Evolutionary conservation across 148 eudicot species (phyloP).

Genomic region (Dianthus caryophyllus): DNA sequence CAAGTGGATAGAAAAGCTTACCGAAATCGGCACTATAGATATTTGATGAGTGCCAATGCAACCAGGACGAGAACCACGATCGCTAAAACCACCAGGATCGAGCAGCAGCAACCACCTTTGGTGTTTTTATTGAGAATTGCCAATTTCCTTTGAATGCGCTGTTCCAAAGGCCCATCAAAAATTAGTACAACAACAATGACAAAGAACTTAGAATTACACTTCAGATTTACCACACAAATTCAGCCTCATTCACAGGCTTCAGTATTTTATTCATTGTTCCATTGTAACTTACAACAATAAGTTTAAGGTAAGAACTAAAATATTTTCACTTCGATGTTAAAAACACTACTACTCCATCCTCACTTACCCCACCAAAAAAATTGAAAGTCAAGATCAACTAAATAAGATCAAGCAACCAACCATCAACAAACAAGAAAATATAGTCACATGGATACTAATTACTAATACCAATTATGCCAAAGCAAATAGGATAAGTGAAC

Average conservation of each 20-base stretch:
- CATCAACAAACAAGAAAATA: background rate
- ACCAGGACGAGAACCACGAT: slow-evolving; percentile 48
- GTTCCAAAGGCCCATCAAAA: slow-evolving; percentile 25
- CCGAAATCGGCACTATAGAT: slow-evolving; percentile 37
- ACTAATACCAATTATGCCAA: background rate
- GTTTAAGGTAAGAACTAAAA: background rate
- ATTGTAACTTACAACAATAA: too few species aligned
- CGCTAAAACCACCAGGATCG: slow-evolving; percentile 51
- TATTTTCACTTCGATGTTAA: background rate
- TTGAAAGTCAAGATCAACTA: background rate
- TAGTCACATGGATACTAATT: background rate
- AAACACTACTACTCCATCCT: background rate
- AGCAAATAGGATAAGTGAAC: background rate
- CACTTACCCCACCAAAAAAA: background rate
- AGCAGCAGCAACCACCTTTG: slow-evolving; percentile 74
- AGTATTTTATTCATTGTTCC: background rate
- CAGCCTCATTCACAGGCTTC: background rate
- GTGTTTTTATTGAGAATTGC: slow-evolving; percentile 69
- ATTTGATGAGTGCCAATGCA: slow-evolving; percentile 59
- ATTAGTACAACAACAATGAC: background rate
- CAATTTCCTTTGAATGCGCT: slow-evolving; percentile 76
- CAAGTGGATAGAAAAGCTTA: slow-evolving; percentile 10
- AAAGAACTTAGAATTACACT: background rate
- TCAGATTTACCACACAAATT: background rate
- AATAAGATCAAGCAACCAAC: background rate